phyloP scores from a whole-genome alignment of 345 rosid genomes.

The Melaleuca quinquenervia region DNA sequence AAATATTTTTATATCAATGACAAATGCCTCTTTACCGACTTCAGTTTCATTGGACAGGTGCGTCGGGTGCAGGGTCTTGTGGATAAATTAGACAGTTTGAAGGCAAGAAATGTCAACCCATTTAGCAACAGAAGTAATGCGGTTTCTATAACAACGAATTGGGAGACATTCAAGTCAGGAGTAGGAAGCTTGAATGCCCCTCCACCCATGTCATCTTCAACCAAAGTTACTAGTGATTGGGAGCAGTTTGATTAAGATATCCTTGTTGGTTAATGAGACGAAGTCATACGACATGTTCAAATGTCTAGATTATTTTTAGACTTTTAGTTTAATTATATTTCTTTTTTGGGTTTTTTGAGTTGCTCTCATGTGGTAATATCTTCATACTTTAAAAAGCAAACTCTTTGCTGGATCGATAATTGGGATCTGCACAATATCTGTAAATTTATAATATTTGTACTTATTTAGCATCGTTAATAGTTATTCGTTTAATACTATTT shows the following conservation, averaged over 20 bases:
- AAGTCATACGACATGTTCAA: background rate
- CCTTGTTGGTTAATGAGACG: conserved; percentile 1
- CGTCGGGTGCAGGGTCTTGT: conserved; percentile 62
- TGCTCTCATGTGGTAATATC: background rate
- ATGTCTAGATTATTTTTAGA: background rate
- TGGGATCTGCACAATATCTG: background rate
- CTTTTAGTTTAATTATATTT: background rate
- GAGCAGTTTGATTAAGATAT: conserved; percentile 52
- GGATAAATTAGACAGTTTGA: conserved; percentile 54
- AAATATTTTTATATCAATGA: background rate
- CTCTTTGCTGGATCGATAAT: background rate
- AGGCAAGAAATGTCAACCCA: conserved; percentile 55
- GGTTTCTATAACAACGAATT: conserved; percentile 47
- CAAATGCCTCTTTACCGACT: background rate
- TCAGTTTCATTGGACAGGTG: conserved; percentile 35
- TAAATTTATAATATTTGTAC: background rate
- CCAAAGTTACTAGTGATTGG: conserved; percentile 51
- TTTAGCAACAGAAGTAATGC: conserved; percentile 26
- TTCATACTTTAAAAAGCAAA: background rate
- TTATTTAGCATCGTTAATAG: background rate
- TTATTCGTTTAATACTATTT: background rate
- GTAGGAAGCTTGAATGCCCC: conserved; percentile 67
- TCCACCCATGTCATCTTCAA: conserved; percentile 35
- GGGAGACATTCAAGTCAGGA: conserved; percentile 75
- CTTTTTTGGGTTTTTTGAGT: background rate